Percentiles rank a stretch among this genome's conserved stretches.
phyloP scores from a whole-genome alignment of 129 eudicot species.

The Daucus carota region DNA sequence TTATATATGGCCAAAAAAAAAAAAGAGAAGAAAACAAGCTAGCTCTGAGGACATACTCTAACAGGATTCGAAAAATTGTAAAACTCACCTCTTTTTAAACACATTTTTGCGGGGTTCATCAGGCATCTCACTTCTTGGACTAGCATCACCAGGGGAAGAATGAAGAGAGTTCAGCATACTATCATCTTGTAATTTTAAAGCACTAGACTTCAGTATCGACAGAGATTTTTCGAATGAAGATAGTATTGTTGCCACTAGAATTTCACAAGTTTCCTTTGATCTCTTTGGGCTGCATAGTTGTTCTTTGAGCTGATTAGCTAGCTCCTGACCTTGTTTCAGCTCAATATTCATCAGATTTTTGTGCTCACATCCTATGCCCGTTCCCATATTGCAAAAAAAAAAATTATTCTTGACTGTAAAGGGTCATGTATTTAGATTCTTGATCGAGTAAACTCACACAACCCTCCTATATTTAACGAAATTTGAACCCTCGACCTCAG shows the following conservation, averaged over 20 bases:
- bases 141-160: conserved; percentile 11
- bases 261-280: conserved; percentile 36
- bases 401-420: not conserved
- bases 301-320: conserved; percentile 48
- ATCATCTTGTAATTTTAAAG: conserved; percentile 2
- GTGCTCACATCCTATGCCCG: conserved; percentile 17
- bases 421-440: too few species aligned
- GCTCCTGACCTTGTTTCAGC: conserved; percentile 53
- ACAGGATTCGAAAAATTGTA: not conserved
- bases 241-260: conserved; percentile 43
- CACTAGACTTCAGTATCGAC: conserved; percentile 26
- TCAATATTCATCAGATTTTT: conserved; percentile 44
- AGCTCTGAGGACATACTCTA: not conserved
- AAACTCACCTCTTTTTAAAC: conserved; percentile 46
- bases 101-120: conserved; percentile 28
- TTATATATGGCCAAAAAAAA: not conserved
- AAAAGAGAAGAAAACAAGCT: not conserved
- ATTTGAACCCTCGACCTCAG: too few species aligned
- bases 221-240: conserved; percentile 55
- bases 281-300: conserved; percentile 26
- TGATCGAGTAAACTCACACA: not conserved
- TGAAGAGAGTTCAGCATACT: conserved; percentile 7
- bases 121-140: conserved; percentile 19
- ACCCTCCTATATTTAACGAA: too few species aligned
- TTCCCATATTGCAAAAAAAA: conserved; percentile 11